Evolutionary conservation across 2,329 filamentous ascomycete species (phyloP), one percentile per base, ranked within the genome.

Genomic region (Lachnellula suecica): DNA sequence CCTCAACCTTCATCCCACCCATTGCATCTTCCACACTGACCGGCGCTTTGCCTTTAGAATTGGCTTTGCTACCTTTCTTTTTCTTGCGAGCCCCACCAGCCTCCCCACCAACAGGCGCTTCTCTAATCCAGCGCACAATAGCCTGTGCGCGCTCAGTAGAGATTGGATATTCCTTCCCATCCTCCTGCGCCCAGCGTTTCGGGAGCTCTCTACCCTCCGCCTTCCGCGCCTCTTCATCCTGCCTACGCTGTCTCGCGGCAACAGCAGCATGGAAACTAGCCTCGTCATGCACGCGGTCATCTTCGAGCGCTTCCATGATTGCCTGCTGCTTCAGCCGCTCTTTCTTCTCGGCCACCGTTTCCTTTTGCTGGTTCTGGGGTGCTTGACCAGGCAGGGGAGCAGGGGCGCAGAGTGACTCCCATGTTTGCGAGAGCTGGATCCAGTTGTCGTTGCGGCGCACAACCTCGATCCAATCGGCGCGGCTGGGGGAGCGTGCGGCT

Each of bases 391-490:
- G 76, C 2, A 85, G 69, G 1, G 81, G 80, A 2, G 79, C 77
- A 0, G 83, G 82, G 0, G 78, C 72, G 62, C 89, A 93, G 4
- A 94, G 78, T 2, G 72, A 74, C 57, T 92, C 88, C 90, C 89
- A 94, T 1, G 77, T 76, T 3, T 78, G 71, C 2, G 70, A 67
- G 8, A 94, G 76, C 6, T 80, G 77, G 47, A 93, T 77, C 85
- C 86, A 91, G 64, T 89, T 88, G 29, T 82, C 77, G 0, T 80
- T 78, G 25, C 82, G 79, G 0, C 84, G 79, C 9, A 94, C 69
- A 0, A 93, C 77, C 69, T 93, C 88, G 44, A 87, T 82, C 89
- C 89, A 95, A 70, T 95, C 90, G 3, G 85, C 81, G 47, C 88
- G 83, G 2, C 88, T 84, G 1, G 88, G 84, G 3, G 83, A 87